Percentiles rank a stretch among this genome's conserved stretches.
These are phyloP conservation scores for Curvularia verruculosa DNA, from an alignment of 2,329 filamentous ascomycete genomes.

Conservation along the genomic window DNA sequence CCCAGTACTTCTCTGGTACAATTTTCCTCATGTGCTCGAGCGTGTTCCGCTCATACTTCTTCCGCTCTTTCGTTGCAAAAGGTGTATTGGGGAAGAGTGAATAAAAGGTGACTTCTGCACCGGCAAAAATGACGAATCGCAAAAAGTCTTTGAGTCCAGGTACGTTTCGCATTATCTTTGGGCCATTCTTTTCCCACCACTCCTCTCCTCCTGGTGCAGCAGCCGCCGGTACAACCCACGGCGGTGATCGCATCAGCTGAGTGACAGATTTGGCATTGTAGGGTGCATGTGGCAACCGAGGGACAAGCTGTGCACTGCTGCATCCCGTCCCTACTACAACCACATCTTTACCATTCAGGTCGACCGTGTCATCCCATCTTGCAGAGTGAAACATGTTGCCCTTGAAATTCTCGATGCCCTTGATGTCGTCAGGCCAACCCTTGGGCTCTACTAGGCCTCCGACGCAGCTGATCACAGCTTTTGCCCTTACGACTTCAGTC, in stretches of 20 bases:
- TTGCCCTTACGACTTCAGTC: conserved; percentile 60
- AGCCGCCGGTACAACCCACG: conserved; percentile 59
- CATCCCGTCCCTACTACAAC: conserved; percentile 65
- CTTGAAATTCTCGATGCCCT: conserved; percentile 60
- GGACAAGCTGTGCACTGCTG: conserved; percentile 63
- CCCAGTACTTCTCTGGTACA: conserved; percentile 65
- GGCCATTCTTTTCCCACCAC: conserved; percentile 56
- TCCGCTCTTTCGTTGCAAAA: conserved; percentile 49
- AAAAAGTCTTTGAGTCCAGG: conserved; percentile 58
- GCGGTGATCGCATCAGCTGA: conserved; percentile 64
- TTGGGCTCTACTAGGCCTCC: conserved; percentile 64
- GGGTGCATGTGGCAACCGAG: conserved; percentile 55
- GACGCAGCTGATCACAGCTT: conserved; percentile 61
- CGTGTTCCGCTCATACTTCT: conserved; percentile 51
- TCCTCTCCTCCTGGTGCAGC: conserved; percentile 49
- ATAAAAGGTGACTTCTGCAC: conserved; percentile 54
- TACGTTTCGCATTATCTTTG: conserved; percentile 54
- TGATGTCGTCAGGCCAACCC: conserved; percentile 57
- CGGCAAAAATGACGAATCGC: conserved; percentile 54
- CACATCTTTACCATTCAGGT: conserved; percentile 62
- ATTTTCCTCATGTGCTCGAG: conserved; percentile 55
- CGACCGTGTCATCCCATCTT: conserved; percentile 60
- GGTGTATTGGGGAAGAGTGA: conserved; percentile 54
- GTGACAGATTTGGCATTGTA: conserved; percentile 62
- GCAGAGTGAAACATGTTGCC: conserved; percentile 65